Conservation (phyloP, 2,329 filamentous ascomycete genomes). For the Fusarium subglutinans region DNA sequence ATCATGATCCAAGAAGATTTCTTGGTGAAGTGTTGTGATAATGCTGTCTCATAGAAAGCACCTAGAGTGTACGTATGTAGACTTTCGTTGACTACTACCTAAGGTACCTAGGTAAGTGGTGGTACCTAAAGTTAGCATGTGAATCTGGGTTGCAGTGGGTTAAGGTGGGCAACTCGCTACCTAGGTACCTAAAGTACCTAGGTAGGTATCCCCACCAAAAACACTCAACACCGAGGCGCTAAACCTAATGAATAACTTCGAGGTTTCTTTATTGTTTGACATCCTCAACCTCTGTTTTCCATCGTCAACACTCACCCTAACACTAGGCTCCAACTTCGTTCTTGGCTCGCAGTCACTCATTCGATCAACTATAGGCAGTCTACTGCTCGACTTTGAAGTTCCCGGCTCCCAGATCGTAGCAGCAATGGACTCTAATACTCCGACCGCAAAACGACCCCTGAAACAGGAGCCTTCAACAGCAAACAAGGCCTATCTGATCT, state of each 20-base stretch:
- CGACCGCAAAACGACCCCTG: constrained; percentile 36
- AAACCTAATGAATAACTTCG: constrained; percentile 25
- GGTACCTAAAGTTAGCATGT: neutral
- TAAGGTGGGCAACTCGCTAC: neutral
- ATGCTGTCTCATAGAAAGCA: too few species aligned
- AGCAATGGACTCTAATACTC: constrained; percentile 37
- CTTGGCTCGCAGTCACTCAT: neutral
- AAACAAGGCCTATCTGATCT: constrained; percentile 77
- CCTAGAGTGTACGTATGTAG: neutral
- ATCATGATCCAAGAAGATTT: neutral
- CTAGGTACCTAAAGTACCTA: neutral
- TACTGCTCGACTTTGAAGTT: neutral
- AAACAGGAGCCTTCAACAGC: constrained; percentile 44
- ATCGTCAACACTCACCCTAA: neutral
- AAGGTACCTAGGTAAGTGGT: too few species aligned
- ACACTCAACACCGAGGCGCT: constrained; percentile 9
- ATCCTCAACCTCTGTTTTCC: constrained; percentile 35
- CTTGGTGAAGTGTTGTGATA: neutral
- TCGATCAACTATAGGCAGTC: neutral
- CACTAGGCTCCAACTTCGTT: neutral
- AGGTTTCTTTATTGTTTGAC: constrained; percentile 16
- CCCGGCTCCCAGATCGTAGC: neutral
- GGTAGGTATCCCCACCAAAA: constrained; percentile 2
- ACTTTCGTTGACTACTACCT: too few species aligned
- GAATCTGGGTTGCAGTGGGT: neutral